Evolutionary conservation across 495 filamentous ascomycete genomes (phyloP).

Genomic region (Penicillium simplicissimum): DNA sequence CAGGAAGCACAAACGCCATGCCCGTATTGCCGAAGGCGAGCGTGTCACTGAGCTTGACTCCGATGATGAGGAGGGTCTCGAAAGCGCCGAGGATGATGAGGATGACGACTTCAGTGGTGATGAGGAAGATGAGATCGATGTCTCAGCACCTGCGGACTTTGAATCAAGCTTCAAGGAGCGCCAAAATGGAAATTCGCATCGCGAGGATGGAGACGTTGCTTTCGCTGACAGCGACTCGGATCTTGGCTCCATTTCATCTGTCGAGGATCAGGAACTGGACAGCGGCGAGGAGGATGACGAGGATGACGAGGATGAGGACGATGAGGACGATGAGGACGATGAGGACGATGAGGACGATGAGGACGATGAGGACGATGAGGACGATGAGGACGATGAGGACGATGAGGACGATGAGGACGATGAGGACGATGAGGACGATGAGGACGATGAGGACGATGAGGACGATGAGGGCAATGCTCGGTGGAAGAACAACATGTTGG

Average conservation of each 20-base stretch:
- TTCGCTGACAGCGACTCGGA: slow-evolving; percentile 97
- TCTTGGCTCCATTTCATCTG: slow-evolving; percentile 82
- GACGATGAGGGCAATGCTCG: slow-evolving; percentile 66
- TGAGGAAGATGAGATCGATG: slow-evolving; percentile 43
- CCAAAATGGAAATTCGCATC: slow-evolving; percentile 43
- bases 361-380: slow-evolving; percentile 56
- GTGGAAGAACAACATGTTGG: slow-evolving; percentile 87
- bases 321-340: slow-evolving; percentile 63
- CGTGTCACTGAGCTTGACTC: slow-evolving; percentile 39
- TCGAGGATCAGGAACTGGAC: slow-evolving; percentile 61
- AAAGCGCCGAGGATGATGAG: slow-evolving; percentile 43
- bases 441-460: slow-evolving; percentile 62
- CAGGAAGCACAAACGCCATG: slow-evolving; percentile 67
- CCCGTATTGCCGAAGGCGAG: slow-evolving; percentile 59
- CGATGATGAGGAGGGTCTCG: slow-evolving; percentile 54
- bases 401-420: slow-evolving; percentile 65
- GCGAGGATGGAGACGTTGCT: slow-evolving; percentile 64
- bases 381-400: slow-evolving; percentile 64
- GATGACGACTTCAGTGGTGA: slow-evolving; percentile 31
- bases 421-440: slow-evolving; percentile 54
- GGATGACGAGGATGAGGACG: too few relatives aligned
- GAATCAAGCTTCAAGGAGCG: slow-evolving; percentile 44
- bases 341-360: slow-evolving; percentile 63
- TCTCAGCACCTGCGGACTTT: slow-evolving; percentile 45
- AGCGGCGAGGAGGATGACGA: slow-evolving; percentile 59